Percentiles rank a stretch among this genome's conserved stretches.
These are phyloP conservation scores for Acrocalymma vagum DNA, from an alignment of 2,329 filamentous ascomycete species.

Conservation along the genomic window DNA sequence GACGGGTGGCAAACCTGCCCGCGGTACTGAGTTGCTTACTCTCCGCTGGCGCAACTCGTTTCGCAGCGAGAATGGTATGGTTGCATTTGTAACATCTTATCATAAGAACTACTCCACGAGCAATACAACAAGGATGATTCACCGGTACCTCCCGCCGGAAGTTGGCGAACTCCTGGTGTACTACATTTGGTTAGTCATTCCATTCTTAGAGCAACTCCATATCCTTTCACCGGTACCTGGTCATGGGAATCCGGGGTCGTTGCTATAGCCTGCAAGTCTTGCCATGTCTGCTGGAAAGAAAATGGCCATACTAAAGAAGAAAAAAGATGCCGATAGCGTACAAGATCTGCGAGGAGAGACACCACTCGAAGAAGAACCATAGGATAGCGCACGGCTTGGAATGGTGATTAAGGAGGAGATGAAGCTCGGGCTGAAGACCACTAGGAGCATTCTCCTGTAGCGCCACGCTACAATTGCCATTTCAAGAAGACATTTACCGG, in stretches of 20 bases:
- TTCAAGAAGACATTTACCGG: slow-evolving; percentile 2
- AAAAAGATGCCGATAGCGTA: neutral
- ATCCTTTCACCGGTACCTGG: too few species aligned
- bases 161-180: slow-evolving; percentile 23
- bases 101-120: slow-evolving; percentile 22
- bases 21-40: slow-evolving; percentile 20
- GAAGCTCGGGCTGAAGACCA: neutral
- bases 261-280: neutral
- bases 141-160: slow-evolving; percentile 22
- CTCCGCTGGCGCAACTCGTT: slow-evolving; percentile 15
- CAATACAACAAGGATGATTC: slow-evolving; percentile 22
- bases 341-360: too few species aligned
- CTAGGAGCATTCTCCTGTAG: neutral
- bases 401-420: neutral
- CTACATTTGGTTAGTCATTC: slow-evolving; percentile 1
- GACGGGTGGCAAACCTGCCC: slow-evolving; percentile 19
- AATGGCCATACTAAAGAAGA: too few species aligned
- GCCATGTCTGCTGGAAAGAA: neutral
- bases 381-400: neutral
- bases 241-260: neutral
- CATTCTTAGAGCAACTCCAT: too few species aligned
- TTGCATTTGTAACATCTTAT: slow-evolving; percentile 20
- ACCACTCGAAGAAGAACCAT: slow-evolving; percentile 4
- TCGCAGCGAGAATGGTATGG: slow-evolving; percentile 19
- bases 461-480: slow-evolving; percentile 3